Conservation (phyloP, 2,329 filamentous ascomycete species). For the Colletotrichum camelliae region DNA sequence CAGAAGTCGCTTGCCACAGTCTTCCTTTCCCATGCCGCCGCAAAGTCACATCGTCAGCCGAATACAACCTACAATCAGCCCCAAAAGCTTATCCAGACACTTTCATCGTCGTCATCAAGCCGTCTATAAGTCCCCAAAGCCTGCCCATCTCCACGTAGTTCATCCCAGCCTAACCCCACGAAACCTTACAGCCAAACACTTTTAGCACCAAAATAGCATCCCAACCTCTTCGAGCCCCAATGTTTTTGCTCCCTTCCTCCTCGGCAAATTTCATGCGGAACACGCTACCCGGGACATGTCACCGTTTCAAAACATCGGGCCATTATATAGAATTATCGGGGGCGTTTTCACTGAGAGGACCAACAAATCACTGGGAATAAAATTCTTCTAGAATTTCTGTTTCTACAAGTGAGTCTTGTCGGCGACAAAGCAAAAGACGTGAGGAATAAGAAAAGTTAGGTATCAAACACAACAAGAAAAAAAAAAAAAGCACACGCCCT, state of each 20-base stretch:
- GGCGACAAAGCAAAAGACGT: background rate
- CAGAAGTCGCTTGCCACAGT: no score
- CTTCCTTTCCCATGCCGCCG: no score
- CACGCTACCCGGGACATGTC: background rate
- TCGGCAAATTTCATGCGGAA: background rate
- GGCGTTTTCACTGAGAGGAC: background rate
- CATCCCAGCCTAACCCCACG: background rate
- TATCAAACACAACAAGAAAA: slow-evolving; percentile 7
- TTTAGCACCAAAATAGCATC: background rate
- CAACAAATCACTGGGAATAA: background rate
- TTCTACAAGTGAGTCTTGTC: background rate
- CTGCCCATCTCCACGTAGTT: background rate
- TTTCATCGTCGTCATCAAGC: no score
- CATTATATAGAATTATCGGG: background rate
- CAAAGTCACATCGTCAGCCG: no score
- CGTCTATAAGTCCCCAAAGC: background rate
- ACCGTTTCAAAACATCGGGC: background rate
- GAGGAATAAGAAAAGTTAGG: background rate
- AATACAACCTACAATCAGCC: no score
- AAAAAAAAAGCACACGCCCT: background rate
- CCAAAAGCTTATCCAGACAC: no score
- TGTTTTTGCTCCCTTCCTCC: background rate
- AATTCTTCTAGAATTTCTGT: background rate
- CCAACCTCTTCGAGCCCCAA: background rate
- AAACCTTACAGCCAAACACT: background rate